Base-by-base conservation (phyloP, 2,329 filamentous ascomycete species). In the Elsinoe batatas region DNA sequence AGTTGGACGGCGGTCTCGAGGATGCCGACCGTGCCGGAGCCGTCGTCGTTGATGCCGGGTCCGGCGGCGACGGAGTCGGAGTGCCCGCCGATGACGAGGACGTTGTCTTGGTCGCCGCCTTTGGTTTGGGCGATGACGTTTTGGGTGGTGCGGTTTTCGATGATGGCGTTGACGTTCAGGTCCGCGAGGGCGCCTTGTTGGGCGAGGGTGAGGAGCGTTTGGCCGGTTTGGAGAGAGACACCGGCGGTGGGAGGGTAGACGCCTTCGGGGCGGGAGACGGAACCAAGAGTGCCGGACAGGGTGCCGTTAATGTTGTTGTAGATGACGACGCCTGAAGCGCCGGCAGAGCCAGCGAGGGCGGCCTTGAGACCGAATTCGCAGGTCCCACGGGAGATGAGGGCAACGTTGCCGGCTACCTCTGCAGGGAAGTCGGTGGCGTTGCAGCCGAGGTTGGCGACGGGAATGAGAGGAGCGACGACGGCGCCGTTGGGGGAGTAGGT, bases 31-130 rank as follows among this genome's bases (percentile, higher is more conserved):
- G 78, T 81, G 56, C 86, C 86, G 2, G 82, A 84, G 46, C 86
- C 86, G 63, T 90, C 84, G 62, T 90, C 86, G 67, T 90, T 90
- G 75, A 90, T 88, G 17, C 86, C 86, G 1, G 82, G 81, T 0
- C 82, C 82, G 2, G 74, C 76, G 26, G 74, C 72, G 17, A 84
- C 81, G 5, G 77, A 80, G 68, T 85, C 82, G 15, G 76, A 77
- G 67, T 85, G 82, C 2, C 76, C 80, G 40, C 81, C 80, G 12
- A 84, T 67, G 50, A 79, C 75, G 46, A 84, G 71, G 33, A 79
- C 72, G 63, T 83, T 81, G 59, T 80, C 68, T 15, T 78, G 75
- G 65, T 84, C 78, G 42, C 82, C 82, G 12, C 68, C 69, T 58
- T 75, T 78, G 10, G 80, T 80, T 61, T 81, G 77, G 4, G 81